phyloP scores from a whole-genome alignment of 345 rosid species.

The Euclidium syriacum region DNA sequence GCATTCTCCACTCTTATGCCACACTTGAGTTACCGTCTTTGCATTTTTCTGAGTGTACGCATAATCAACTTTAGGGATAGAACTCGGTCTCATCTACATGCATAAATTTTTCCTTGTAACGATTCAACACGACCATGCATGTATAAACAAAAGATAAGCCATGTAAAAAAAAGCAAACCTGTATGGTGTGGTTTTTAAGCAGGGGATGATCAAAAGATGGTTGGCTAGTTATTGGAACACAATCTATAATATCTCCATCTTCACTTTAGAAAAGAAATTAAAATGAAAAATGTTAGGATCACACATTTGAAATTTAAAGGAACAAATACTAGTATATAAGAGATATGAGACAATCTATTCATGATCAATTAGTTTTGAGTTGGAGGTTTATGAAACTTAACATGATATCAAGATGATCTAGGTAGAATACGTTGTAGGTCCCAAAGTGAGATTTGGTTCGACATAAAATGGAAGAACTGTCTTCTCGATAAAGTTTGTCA shows the following conservation, averaged over 20 bases:
- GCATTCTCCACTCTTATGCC: conserved; percentile 49
- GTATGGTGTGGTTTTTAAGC: conserved; percentile 28
- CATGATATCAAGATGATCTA: too few relatives aligned
- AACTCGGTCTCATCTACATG: conserved; percentile 43
- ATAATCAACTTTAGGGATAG: conserved; percentile 38
- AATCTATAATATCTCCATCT: conserved; percentile 28
- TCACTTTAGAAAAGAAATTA: background rate
- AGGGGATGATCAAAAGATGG: conserved; percentile 27
- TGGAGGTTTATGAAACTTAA: too few relatives aligned
- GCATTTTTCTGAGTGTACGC: conserved; percentile 12
- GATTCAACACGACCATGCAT: conserved; percentile 6
- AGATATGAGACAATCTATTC: too few relatives aligned
- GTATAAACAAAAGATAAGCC: background rate
- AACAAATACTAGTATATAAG: too few relatives aligned
- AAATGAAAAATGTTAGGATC: too few relatives aligned
- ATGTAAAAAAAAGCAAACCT: conserved; percentile 6
- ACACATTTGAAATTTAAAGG: too few relatives aligned
- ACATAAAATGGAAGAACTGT: too few relatives aligned
- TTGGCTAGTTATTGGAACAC: conserved; percentile 20
- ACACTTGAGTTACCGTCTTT: conserved; percentile 28
- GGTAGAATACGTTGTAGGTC: too few relatives aligned
- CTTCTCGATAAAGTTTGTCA: too few relatives aligned
- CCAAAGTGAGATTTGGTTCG: too few relatives aligned
- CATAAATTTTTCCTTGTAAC: background rate
- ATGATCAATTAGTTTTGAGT: too few relatives aligned